Percentiles rank a stretch among this genome's conserved stretches.
Conservation (phyloP, 257 asterid genomes). For the Leonotis leonurus region DNA sequence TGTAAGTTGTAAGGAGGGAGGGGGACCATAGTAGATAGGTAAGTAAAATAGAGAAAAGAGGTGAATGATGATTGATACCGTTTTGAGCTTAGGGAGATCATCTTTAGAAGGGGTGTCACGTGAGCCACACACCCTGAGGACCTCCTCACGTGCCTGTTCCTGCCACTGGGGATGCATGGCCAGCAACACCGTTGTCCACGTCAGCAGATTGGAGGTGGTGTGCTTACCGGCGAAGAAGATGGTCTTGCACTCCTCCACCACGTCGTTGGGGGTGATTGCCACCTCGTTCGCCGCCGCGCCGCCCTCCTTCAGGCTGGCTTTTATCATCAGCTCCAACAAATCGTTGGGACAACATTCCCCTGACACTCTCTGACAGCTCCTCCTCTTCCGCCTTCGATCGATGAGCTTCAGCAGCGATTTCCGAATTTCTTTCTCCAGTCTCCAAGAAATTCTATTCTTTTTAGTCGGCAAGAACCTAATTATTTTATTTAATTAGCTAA, state of each 20-base stretch:
- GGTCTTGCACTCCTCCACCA: constrained; percentile 91
- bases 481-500: no score
- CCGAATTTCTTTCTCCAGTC: constrained; percentile 72
- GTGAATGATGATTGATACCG: constrained; percentile 30
- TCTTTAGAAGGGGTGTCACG: constrained; percentile 70
- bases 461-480: constrained; percentile 81
- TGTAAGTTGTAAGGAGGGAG: not conserved
- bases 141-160: constrained; percentile 98
- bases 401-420: constrained; percentile 58
- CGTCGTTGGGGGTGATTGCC: constrained; percentile 45
- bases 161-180: constrained; percentile 98
- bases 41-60: not conserved
- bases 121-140: constrained; percentile 71
- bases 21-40: constrained; percentile 21
- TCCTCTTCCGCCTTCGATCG: constrained; percentile 31
- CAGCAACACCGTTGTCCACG: constrained; percentile 81
- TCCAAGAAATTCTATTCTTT: constrained; percentile 76
- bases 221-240: constrained; percentile 87
- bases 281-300: constrained; percentile 2
- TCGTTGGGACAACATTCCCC: constrained; percentile 65
- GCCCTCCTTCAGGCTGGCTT: constrained; percentile 30
- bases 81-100: constrained; percentile 67
- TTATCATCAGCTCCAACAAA: constrained; percentile 76
- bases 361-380: constrained; percentile 25
- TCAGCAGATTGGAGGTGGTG: constrained; percentile 74